Evolutionary conservation across 768 basidiomycete genomes (phyloP).

Genomic region (Candolleomyces aberdarensis): DNA sequence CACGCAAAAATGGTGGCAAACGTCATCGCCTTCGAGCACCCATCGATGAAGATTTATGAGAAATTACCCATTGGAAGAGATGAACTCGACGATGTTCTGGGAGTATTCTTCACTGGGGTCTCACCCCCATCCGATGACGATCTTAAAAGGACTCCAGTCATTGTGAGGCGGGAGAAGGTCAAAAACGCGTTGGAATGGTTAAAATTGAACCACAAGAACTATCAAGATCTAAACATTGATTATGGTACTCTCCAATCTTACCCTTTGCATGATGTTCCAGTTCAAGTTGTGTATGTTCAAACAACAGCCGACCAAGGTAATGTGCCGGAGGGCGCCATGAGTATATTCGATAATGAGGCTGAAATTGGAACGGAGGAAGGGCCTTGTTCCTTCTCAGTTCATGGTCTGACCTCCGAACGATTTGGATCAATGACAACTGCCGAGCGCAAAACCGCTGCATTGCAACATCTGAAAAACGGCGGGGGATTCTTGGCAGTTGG

Average conservation of each 20-base stretch:
- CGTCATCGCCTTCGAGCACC: conserved; percentile 1
- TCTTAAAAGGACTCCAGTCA: conserved; percentile 21
- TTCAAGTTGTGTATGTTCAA: background rate
- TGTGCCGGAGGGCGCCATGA: conserved; percentile 7
- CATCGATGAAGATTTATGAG: background rate
- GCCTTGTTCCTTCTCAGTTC: background rate
- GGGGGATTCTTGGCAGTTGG: background rate
- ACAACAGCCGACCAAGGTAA: background rate
- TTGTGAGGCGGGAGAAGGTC: conserved; percentile 25
- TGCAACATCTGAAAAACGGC: background rate
- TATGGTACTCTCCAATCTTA: conserved; percentile 15
- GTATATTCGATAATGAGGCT: conserved; percentile 19
- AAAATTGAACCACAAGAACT: conserved; percentile 31
- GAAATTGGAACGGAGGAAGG: background rate
- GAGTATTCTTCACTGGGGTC: conserved; percentile 30
- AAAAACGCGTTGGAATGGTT: conserved; percentile 30
- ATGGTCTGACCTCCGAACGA: background rate
- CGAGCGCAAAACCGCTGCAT: background rate
- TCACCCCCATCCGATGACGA: conserved; percentile 22
- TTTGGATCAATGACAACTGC: background rate
- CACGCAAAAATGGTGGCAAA: conserved; percentile 1
- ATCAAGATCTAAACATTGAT: conserved; percentile 28
- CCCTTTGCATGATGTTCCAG: background rate
- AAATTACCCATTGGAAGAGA: background rate
- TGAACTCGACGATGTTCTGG: conserved; percentile 28